Evolutionary conservation across 2,329 filamentous ascomycete species (phyloP).

Genomic region (Leptosphaerulina australis): DNA sequence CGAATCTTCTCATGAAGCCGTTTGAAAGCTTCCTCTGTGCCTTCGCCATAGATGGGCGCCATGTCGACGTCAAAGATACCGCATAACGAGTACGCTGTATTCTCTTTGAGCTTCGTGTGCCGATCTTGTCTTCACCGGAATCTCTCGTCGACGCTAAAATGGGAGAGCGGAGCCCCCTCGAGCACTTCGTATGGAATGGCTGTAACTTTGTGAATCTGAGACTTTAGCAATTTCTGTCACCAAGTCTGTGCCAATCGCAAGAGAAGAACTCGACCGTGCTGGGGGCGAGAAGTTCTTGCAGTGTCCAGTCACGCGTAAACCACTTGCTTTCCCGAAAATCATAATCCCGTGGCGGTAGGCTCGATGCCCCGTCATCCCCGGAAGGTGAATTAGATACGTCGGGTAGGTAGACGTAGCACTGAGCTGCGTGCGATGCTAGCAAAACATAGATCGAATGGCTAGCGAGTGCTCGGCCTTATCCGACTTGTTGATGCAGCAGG

Average conservation of each 20-base stretch:
- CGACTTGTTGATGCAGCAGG: constrained; percentile 1
- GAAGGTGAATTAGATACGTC: too few species aligned
- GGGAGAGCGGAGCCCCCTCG: neutral
- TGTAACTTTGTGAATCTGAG: neutral
- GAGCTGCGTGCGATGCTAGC: constrained; percentile 1
- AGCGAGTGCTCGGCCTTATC: neutral
- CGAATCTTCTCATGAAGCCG: constrained; percentile 21
- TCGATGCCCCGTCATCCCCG: too few species aligned
- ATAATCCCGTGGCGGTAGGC: too few species aligned
- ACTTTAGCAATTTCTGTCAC: neutral
- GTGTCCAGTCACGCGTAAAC: constrained; percentile 2
- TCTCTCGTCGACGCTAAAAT: constrained; percentile 16
- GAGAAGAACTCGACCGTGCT: constrained; percentile 18
- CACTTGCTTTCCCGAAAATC: too few species aligned
- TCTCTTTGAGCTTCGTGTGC: constrained; percentile 17
- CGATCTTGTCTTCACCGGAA: constrained; percentile 17
- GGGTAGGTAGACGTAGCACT: constrained; percentile 6
- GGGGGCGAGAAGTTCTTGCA: constrained; percentile 11
- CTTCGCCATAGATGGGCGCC: constrained; percentile 17
- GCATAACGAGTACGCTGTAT: constrained; percentile 16
- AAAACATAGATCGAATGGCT: neutral
- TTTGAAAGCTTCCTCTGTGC: constrained; percentile 14
- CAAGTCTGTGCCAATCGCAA: neutral
- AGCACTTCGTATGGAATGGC: neutral
- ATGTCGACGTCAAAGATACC: constrained; percentile 22